These are phyloP conservation scores for Garcia nutans DNA, from an alignment of 345 rosid genomes.

Conservation along the genomic window DNA sequence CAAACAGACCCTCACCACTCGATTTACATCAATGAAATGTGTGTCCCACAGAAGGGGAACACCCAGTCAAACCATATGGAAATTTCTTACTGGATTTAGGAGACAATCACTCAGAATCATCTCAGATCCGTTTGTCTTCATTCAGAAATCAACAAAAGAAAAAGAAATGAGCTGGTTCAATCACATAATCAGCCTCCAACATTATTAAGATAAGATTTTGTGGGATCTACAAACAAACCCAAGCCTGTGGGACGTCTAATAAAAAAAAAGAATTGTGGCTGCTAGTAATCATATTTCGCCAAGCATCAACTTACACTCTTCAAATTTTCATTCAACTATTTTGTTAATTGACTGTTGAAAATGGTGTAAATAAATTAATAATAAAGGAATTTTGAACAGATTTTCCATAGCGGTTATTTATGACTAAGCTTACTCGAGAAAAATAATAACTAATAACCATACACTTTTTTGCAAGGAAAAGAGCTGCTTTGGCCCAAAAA, in stretches of 20 bases:
- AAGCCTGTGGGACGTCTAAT: too few relatives aligned
- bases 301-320: background rate
- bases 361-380: background rate
- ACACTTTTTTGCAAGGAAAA: background rate
- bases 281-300: background rate
- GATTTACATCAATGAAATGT: too few relatives aligned
- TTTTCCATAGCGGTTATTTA: background rate
- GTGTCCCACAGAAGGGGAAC: background rate
- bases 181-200: background rate
- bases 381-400: background rate
- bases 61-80: background rate
- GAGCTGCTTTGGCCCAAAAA: background rate
- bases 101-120: background rate
- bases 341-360: slow-evolving; percentile 1
- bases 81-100: background rate
- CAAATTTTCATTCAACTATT: background rate
- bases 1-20: background rate
- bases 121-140: background rate
- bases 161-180: background rate
- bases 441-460: background rate
- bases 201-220: background rate
- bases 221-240: background rate
- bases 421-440: background rate
- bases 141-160: background rate
- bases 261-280: too few relatives aligned